Percentiles rank a stretch among this genome's conserved stretches.
phyloP scores from a whole-genome alignment of 2,329 filamentous ascomycete species.

The Pestalotiopsis fici region DNA sequence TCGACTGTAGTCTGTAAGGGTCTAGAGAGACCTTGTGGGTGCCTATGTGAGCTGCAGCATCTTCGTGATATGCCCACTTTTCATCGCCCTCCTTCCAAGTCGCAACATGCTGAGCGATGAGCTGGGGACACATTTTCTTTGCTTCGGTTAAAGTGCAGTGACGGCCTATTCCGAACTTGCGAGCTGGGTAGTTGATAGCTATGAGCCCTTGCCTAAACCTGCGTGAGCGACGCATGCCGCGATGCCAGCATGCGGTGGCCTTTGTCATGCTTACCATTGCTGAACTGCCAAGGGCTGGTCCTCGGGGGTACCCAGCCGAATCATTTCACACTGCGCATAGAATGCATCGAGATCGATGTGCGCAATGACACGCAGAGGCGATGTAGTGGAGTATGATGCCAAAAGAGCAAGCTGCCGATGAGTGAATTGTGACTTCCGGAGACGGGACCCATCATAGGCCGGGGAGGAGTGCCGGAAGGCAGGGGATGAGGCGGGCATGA shows the following conservation, averaged over 20 bases:
- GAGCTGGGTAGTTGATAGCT: slow-evolving; percentile 92
- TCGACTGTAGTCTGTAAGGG: slow-evolving; percentile 83
- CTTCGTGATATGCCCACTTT: slow-evolving; percentile 87
- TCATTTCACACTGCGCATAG: slow-evolving; percentile 95
- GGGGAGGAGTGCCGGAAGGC: slow-evolving; percentile 31
- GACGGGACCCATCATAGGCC: slow-evolving; percentile 28
- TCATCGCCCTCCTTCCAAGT: slow-evolving; percentile 93
- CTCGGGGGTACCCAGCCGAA: slow-evolving; percentile 73
- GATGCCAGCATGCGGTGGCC: background rate
- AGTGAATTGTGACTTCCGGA: slow-evolving; percentile 71
- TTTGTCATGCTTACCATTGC: slow-evolving; percentile 67
- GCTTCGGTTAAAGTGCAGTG: slow-evolving; percentile 82
- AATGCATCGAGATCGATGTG: slow-evolving; percentile 97
- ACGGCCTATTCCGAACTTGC: slow-evolving; percentile 75
- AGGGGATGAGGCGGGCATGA: slow-evolving; percentile 7
- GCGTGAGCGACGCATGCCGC: slow-evolving; percentile 12
- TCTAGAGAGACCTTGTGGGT: slow-evolving; percentile 95
- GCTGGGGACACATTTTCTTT: slow-evolving; percentile 79
- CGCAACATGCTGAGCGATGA: slow-evolving; percentile 89
- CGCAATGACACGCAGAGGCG: slow-evolving; percentile 82
- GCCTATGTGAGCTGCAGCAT: slow-evolving; percentile 76
- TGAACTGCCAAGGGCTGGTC: slow-evolving; percentile 87
- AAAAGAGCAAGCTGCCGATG: slow-evolving; percentile 81
- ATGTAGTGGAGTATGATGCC: slow-evolving; percentile 67
- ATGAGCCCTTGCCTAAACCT: slow-evolving; percentile 78